phyloP scores from a whole-genome alignment of 441 rosid genomes.

The Euphorbia corollata region DNA sequence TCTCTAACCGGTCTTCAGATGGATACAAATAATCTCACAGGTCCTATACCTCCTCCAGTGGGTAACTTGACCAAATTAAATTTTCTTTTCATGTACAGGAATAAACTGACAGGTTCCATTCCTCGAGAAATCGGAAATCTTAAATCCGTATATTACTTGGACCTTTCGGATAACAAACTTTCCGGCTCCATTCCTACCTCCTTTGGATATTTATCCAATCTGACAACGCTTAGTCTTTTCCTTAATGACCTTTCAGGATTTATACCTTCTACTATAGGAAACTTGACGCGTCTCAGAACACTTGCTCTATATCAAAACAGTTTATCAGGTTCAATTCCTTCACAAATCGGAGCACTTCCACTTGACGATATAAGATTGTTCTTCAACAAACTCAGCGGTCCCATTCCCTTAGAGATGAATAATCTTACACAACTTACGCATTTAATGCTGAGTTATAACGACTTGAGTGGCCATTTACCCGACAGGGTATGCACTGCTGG shows the following conservation, averaged over 20 bases:
- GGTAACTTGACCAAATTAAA: neutral
- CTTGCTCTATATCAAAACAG: neutral
- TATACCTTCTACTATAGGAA: neutral
- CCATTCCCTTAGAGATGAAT: neutral
- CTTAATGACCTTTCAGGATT: neutral
- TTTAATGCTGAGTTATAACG: neutral
- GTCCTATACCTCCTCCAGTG: neutral
- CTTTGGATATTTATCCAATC: neutral
- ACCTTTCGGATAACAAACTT: neutral
- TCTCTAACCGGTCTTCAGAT: neutral
- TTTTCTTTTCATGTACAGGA: neutral
- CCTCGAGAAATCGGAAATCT: neutral
- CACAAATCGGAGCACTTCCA: neutral
- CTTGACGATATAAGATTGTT: neutral
- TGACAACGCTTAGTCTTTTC: neutral
- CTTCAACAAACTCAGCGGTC: neutral
- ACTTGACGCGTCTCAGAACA: neutral
- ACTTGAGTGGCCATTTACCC: neutral
- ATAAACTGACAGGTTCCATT: neutral
- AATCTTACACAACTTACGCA: neutral
- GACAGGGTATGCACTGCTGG: neutral
- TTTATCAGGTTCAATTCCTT: neutral
- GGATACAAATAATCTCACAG: neutral
- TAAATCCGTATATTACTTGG: neutral
- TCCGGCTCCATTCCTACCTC: neutral